Conservation (phyloP, 1,284 basidiomycete genomes). For the Ustilago trichophora region DNA sequence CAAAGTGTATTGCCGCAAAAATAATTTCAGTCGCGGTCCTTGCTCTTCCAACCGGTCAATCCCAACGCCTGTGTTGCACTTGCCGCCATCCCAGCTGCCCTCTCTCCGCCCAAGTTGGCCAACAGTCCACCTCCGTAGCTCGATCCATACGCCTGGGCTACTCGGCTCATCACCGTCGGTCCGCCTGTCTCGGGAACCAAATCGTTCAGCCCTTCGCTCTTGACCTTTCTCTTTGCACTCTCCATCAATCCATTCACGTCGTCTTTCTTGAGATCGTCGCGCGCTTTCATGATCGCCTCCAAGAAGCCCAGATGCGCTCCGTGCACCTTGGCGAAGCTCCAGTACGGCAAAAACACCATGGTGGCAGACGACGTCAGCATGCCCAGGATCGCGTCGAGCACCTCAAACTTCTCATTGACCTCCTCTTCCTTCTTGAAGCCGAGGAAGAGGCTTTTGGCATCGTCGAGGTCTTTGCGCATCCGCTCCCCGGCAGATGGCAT, state of each 20-base stretch:
- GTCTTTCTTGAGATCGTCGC: constrained; percentile 88
- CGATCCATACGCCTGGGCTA: constrained; percentile 47
- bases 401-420: constrained; percentile 82
- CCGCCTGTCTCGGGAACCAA: constrained; percentile 52
- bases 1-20: not conserved
- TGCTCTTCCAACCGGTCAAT: constrained; percentile 41
- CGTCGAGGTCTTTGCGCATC: constrained; percentile 82
- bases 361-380: constrained; percentile 89
- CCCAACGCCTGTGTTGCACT: constrained; percentile 29
- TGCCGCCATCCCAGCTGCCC: constrained; percentile 39
- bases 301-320: constrained; percentile 92
- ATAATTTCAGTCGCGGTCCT: constrained; percentile 10
- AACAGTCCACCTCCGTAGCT: constrained; percentile 40
- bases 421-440: constrained; percentile 82
- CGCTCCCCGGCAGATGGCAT: constrained; percentile 84
- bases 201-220: constrained; percentile 60
- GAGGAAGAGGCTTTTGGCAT: constrained; percentile 82
- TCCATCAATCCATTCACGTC: constrained; percentile 93
- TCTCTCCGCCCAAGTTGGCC: constrained; percentile 23
- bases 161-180: constrained; percentile 58
- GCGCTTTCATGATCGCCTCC: constrained; percentile 85
- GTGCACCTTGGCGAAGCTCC: constrained; percentile 93
- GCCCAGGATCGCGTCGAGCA: constrained; percentile 78
- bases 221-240: constrained; percentile 87
- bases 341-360: constrained; percentile 88